Percentiles rank a stretch among this genome's conserved stretches.
Conservation (phyloP, 78 protist genomes). For the Protostelium mycophagum region DNA sequence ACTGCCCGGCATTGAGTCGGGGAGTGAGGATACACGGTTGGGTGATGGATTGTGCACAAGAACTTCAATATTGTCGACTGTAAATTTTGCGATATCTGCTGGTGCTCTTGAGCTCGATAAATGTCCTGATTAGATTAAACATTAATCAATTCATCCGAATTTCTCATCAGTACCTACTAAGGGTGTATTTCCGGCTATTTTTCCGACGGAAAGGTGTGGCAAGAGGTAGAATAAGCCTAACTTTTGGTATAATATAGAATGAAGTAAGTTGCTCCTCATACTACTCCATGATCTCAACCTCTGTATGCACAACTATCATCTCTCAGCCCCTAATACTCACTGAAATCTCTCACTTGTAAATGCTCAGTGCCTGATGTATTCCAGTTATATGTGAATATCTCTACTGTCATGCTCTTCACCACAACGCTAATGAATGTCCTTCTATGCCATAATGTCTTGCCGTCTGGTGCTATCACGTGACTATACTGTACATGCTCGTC, state of each 20-base stretch:
- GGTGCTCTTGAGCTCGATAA: not conserved
- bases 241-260: conserved; percentile 39
- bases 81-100: conserved; percentile 13
- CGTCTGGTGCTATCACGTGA: conserved; percentile 30
- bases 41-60: conserved; percentile 20
- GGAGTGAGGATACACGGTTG: not conserved
- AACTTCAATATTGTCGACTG: conserved; percentile 41
- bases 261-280: conserved; percentile 14
- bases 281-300: conserved; percentile 28
- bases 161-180: too few species aligned
- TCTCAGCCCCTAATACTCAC: not conserved
- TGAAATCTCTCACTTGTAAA: not conserved
- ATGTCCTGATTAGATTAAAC: not conserved
- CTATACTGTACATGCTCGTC: conserved; percentile 29
- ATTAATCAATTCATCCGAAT: too few species aligned
- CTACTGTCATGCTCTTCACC: conserved; percentile 3
- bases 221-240: conserved; percentile 53
- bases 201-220: conserved; percentile 13
- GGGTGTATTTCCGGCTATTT: too few species aligned
- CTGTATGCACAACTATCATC: not conserved
- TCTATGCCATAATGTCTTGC: conserved; percentile 9
- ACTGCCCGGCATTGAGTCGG: too few species aligned
- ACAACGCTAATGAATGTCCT: conserved; percentile 9
- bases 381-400: conserved; percentile 41
- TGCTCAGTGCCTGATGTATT: conserved; percentile 27